phyloP scores from a whole-genome alignment of 345 rosid genomes.

The Geranium brycei region DNA sequence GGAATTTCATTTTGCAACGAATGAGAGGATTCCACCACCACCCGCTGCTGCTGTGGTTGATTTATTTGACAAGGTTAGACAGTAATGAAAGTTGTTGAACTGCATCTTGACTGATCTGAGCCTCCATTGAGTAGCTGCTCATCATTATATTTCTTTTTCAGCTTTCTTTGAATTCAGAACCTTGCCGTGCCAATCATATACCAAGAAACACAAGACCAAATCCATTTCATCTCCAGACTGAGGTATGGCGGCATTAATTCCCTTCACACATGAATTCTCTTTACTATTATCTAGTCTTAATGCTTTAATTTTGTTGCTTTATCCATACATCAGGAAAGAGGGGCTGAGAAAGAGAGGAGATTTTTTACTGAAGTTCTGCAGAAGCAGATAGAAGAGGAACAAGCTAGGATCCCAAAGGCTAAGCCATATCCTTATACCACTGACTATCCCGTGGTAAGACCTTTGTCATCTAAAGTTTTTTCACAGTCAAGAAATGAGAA shows the following conservation, averaged over 20 bases:
- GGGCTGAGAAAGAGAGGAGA: conserved; percentile 68
- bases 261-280: neutral
- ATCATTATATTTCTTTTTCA: conserved; percentile 12
- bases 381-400: conserved; percentile 64
- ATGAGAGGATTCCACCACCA: conserved; percentile 71
- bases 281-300: neutral
- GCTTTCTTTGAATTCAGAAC: conserved; percentile 79
- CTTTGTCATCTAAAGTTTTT: neutral
- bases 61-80: conserved; percentile 66
- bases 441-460: conserved; percentile 81
- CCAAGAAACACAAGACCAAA: conserved; percentile 69
- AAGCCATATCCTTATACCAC: conserved; percentile 92
- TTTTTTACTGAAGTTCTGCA: conserved; percentile 43
- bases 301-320: neutral
- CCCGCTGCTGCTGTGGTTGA: conserved; percentile 33
- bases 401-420: conserved; percentile 63
- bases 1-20: conserved; percentile 80
- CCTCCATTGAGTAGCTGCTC: neutral
- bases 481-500: neutral
- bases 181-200: conserved; percentile 37
- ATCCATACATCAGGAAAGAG: conserved; percentile 58
- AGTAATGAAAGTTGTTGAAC: neutral
- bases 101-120: neutral
- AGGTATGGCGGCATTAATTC: conserved; percentile 31
- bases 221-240: conserved; percentile 86